A percentile compares a stretch with the other conserved stretches of the same genome.
Conservation (phyloP, 371 early-diverging fungal genomes). For the Smittium mucronatum region DNA sequence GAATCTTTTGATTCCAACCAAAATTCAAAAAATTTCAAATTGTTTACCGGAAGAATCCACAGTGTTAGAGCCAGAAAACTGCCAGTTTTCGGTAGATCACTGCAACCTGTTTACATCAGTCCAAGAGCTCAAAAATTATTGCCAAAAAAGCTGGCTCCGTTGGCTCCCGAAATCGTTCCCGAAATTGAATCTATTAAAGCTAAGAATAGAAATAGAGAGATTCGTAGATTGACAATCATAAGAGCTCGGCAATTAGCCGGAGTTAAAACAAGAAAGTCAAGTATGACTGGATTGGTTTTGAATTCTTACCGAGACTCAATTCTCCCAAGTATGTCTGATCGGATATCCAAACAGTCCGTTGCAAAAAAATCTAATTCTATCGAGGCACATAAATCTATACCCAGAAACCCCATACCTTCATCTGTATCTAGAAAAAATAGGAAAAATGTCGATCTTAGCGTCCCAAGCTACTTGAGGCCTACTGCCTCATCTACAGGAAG, state of each 20-base stretch:
- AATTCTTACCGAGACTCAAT: neutral
- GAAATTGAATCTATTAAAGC: neutral
- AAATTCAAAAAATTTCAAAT: neutral
- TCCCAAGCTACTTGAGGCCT: slow-evolving; percentile 26
- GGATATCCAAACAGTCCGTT: neutral
- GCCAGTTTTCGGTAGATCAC: neutral
- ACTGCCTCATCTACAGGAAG: slow-evolving; percentile 28
- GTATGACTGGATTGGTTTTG: neutral
- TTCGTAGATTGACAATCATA: neutral
- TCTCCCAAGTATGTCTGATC: neutral
- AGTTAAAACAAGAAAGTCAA: neutral
- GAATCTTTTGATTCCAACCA: neutral
- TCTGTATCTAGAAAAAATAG: neutral
- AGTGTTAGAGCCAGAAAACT: slow-evolving; percentile 3
- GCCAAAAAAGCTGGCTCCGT: neutral
- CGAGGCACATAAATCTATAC: neutral
- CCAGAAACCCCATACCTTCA: neutral
- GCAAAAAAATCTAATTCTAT: neutral
- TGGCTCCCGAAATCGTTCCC: neutral
- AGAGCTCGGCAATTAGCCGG: neutral
- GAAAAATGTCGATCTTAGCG: neutral
- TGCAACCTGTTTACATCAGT: neutral
- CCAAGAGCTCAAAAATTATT: slow-evolving; percentile 1
- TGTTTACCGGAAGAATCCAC: neutral
- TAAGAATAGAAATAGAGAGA: neutral